These are phyloP conservation scores for Globisporangium nunn DNA, from an alignment of 352 stramenopile genomes.

Conservation along the genomic window DNA sequence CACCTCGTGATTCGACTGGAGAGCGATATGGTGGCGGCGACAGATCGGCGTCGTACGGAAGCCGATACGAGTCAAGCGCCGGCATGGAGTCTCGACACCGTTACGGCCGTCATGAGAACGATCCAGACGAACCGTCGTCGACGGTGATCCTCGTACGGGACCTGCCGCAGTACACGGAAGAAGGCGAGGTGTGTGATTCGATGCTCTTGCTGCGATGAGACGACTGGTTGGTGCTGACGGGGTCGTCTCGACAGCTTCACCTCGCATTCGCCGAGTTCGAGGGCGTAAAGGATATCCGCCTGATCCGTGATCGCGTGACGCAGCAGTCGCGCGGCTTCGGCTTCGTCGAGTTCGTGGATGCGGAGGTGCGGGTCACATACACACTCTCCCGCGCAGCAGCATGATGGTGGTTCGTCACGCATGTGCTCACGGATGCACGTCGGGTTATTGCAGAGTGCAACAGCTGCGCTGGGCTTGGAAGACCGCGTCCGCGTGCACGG, in stretches of 20 bases:
- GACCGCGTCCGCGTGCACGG: constrained; percentile 30
- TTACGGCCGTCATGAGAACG: constrained; percentile 4
- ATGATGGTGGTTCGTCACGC: not conserved
- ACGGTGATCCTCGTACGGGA: constrained; percentile 63
- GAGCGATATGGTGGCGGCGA: not conserved
- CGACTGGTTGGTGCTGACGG: too few species aligned
- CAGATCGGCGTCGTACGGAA: not conserved
- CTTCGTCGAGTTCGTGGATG: constrained; percentile 70
- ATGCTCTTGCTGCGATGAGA: not conserved
- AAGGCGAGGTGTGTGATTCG: constrained; percentile 51
- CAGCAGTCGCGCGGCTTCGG: constrained; percentile 65
- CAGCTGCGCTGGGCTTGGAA: constrained; percentile 22
- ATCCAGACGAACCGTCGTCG: constrained; percentile 24
- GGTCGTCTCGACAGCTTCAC: constrained; percentile 40
- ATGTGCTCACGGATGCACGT: not conserved
- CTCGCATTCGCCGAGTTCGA: constrained; percentile 58
- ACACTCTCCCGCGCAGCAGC: not conserved
- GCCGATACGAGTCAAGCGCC: not conserved
- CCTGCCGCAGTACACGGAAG: constrained; percentile 62
- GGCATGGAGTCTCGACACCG: not conserved
- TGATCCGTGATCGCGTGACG: constrained; percentile 67
- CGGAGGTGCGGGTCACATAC: constrained; percentile 32
- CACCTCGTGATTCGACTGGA: constrained; percentile 10
- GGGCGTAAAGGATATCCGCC: constrained; percentile 57
- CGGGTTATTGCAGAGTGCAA: constrained; percentile 14